Base-by-base conservation (phyloP, 2,329 filamentous ascomycete species). In the Trichoderma asperellum region DNA sequence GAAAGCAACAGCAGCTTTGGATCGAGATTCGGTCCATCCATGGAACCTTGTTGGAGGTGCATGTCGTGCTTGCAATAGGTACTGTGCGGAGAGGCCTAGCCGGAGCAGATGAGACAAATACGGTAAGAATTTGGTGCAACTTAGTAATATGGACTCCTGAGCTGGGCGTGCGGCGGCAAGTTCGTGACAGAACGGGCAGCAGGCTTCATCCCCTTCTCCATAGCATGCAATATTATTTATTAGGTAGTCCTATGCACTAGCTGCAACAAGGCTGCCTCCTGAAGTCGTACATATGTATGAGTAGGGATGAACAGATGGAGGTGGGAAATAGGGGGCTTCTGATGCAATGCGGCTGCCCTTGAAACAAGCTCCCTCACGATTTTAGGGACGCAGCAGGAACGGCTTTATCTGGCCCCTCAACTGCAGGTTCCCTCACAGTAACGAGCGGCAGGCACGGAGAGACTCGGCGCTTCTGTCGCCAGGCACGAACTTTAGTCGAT, bases 311-410 rank as follows among this genome's bases (percentile, higher is more conserved):
- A 58, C 24, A 14, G 32, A 55, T 8, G 60, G 47, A 35, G 34
- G 11, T 27, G 18, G 7, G n/a, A 32, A 67, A 67, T 67, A 67
- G 64, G 64, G 40, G 55, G 40, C 55, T 57, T 58, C 64, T 49
- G 29, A 52, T 52, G 64, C 55, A 52, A 27, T 52, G 64, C 64
- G 37, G 64, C 55, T 67, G 64, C 64, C 64, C 64, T 67, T 67
- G 55, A 59, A 67, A 67, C 64, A 47, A 57, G 55, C 53, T 58
- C 63, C 55, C 29, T 58, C 40, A 18, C 37, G 53, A 64, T 57
- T 49, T 49, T 21, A 24, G 55, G 29, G 24, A 52, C 62, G 62
- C 53, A 59, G 64, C 62, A 24, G 52, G 52, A 55, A 24, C 24
- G 34, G 53, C 49, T 66, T 66, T 37, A 57, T 27, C 12, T 49